Evolutionary conservation across 176 grass and related monocot species (phyloP), one percentile per base, ranked within the genome.

Genomic region (Eleusine indica): DNA sequence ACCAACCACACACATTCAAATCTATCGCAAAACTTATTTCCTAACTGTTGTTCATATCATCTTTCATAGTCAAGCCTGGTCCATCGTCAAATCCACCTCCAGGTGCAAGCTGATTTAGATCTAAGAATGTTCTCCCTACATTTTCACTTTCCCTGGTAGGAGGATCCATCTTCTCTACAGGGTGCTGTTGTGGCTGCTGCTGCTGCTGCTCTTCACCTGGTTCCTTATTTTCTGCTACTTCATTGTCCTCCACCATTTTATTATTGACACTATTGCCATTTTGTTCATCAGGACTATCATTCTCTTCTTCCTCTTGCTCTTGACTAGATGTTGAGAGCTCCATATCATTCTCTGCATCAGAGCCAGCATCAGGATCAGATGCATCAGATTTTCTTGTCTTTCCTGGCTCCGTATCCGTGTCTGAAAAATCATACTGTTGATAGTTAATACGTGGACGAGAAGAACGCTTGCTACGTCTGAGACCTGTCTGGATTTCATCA

Each of bases 41-140:
- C 86, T 92, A 99, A 75, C 83, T 90, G 87, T 96, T 90, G 71
- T 87, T 86, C 87, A 90, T 89, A 80, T 92, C 97, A 30, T 92
- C 93, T 89, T 96, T 96, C 75, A 90, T 71, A 30, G 74, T 70
- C 32, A 89, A 78, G 74, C 61, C 81, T 66, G 93, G 97, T 6
- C 91, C 97, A 39, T 97, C 95, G 3, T 97, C 95, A 51, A 97
- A 95, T 32, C 92, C 95, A 46, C 76, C 90, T 42, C 92, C 97
- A 68, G 97, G 97, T 48, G 97, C 97, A 81, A 95, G 93, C 82
- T 99, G 89, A 58, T 99, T 99, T 83, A 99, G 84, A 86, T 99
- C 97, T 72, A 99, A 80, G n/a, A 99, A 94, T 85, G 89, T 90
- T 91, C 91, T 92, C 83, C 90, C 80, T 69, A 89, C 85, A 79